These are phyloP conservation scores for Boletus rubescentipes DNA, from an alignment of 768 basidiomycete species.

Conservation along the genomic window DNA sequence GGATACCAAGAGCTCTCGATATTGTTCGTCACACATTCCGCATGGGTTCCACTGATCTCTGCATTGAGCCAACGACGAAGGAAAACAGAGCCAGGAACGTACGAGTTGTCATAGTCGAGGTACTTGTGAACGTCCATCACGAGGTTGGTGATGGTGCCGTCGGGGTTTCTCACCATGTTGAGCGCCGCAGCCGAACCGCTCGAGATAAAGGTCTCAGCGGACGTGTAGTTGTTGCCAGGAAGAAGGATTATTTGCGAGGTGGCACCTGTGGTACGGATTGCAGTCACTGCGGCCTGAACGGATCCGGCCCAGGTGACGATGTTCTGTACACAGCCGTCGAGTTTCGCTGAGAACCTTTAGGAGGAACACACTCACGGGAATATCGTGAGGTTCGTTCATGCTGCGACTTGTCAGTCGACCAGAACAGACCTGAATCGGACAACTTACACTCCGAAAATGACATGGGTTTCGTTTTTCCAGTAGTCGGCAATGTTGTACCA, in stretches of 20 bases:
- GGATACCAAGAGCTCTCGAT: conserved; percentile 46
- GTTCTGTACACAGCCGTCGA: conserved; percentile 14
- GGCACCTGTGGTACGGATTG: conserved; percentile 53
- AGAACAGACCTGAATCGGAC: background rate
- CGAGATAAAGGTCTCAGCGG: conserved; percentile 49
- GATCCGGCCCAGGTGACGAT: conserved; percentile 48
- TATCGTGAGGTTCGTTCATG: conserved; percentile 67
- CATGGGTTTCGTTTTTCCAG: conserved; percentile 40
- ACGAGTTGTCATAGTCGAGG: conserved; percentile 54
- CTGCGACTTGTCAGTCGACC: conserved; percentile 23
- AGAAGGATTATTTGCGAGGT: conserved; percentile 52
- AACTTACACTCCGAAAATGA: conserved; percentile 51
- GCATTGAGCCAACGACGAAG: background rate
- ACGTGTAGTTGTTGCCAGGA: conserved; percentile 58
- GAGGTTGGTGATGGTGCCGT: conserved; percentile 44
- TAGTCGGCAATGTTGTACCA: conserved; percentile 54
- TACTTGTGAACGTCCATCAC: conserved; percentile 67
- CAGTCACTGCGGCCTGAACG: conserved; percentile 59
- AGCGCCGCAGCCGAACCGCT: conserved; percentile 52
- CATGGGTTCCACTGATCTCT: conserved; percentile 36
- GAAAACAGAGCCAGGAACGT: conserved; percentile 13
- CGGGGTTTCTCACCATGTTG: conserved; percentile 42
- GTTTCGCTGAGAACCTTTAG: background rate
- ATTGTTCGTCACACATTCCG: conserved; percentile 55
- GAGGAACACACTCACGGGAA: conserved; percentile 32